A percentile compares a stretch with the other conserved stretches of the same genome.
Evolutionary conservation across 495 filamentous ascomycete species (phyloP).

Genomic region (Xylaria grammica): DNA sequence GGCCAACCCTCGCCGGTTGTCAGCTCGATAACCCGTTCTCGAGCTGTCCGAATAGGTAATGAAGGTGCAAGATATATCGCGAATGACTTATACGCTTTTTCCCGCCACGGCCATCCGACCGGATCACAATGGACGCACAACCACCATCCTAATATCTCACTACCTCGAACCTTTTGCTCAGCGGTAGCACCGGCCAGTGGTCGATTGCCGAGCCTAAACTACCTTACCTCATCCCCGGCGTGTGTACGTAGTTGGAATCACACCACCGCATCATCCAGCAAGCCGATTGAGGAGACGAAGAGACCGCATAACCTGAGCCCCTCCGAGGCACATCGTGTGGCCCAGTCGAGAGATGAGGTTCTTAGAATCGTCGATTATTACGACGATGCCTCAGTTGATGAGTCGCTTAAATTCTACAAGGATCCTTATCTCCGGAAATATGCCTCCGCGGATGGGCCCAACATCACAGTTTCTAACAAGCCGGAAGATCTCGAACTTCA

Average conservation of each 20-base stretch:
- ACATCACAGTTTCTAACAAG: slow-evolving; percentile 50
- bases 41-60: slow-evolving; percentile 24
- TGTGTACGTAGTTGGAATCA: slow-evolving; percentile 30
- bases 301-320: neutral
- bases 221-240: slow-evolving; percentile 19
- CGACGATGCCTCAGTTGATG: slow-evolving; percentile 49
- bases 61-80: slow-evolving; percentile 10
- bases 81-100: slow-evolving; percentile 12
- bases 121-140: slow-evolving; percentile 17
- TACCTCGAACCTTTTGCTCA: slow-evolving; percentile 21
- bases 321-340: neutral
- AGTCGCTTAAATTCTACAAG: slow-evolving; percentile 48
- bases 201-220: slow-evolving; percentile 24
- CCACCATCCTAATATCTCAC: slow-evolving; percentile 1
- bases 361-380: slow-evolving; percentile 56
- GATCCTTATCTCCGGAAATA: slow-evolving; percentile 56
- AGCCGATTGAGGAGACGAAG: neutral
- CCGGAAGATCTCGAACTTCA: slow-evolving; percentile 53
- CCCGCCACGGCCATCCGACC: slow-evolving; percentile 6
- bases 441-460: slow-evolving; percentile 47
- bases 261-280: slow-evolving; percentile 3
- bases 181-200: slow-evolving; percentile 25
- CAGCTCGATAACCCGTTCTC: slow-evolving; percentile 18
- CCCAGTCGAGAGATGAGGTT: slow-evolving; percentile 44
- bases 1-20: slow-evolving; percentile 42